phyloP scores from a whole-genome alignment of 148 eudicot species.

The Spergularia bocconei region DNA sequence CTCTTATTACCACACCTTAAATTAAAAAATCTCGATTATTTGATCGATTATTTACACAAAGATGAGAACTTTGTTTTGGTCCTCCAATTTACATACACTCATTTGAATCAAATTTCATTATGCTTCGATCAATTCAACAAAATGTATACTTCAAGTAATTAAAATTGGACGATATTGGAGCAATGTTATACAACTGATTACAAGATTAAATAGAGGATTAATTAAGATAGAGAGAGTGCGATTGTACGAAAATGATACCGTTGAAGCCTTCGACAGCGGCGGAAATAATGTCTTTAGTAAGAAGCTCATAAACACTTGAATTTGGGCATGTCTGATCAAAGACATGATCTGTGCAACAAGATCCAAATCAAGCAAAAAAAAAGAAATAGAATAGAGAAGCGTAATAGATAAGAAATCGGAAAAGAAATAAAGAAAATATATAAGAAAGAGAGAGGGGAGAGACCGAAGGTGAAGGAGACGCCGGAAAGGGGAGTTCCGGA shows the following conservation, averaged over 20 bases:
- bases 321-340: constrained; percentile 79
- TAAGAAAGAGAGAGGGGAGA: background rate
- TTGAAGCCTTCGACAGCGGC: constrained; percentile 92
- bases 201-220: too few species aligned
- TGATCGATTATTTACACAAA: too few species aligned
- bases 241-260: constrained; percentile 34
- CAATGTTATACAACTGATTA: too few species aligned
- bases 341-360: constrained; percentile 67
- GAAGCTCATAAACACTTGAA: constrained; percentile 85
- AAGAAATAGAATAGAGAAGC: background rate
- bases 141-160: too few species aligned
- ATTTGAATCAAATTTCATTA: too few species aligned
- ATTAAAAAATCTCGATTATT: too few species aligned
- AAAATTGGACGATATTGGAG: too few species aligned
- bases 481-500: constrained; percentile 72
- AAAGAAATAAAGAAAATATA: background rate
- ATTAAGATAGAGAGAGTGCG: too few species aligned
- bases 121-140: too few species aligned
- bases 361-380: background rate
- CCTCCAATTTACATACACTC: too few species aligned
- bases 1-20: too few species aligned
- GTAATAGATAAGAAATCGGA: background rate
- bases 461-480: constrained; percentile 73
- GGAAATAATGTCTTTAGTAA: constrained; percentile 74
- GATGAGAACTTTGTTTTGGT: too few species aligned